phyloP scores from a whole-genome alignment of 2,329 filamentous ascomycete species.

The Aplosporella prunicola region DNA sequence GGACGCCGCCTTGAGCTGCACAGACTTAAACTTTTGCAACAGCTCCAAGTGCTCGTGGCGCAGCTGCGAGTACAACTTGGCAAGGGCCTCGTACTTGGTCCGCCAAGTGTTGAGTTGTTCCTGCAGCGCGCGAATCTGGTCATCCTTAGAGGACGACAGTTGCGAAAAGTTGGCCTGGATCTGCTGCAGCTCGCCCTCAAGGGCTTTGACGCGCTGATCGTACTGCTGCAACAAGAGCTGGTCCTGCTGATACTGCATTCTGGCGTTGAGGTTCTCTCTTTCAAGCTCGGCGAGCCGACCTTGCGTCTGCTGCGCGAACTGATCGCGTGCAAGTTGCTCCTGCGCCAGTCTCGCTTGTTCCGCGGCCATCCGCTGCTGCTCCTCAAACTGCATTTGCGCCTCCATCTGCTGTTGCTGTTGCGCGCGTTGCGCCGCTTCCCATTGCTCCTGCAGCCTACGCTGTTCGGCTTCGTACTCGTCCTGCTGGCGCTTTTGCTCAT shows the following conservation, averaged over 20 bases:
- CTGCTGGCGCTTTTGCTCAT: conserved; percentile 81
- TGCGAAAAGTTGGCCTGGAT: conserved; percentile 75
- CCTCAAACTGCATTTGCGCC: conserved; percentile 90
- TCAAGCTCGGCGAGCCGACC: conserved; percentile 93
- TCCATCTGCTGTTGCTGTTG: conserved; percentile 78
- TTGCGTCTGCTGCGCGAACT: conserved; percentile 88
- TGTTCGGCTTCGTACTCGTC: conserved; percentile 94
- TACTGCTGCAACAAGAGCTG: conserved; percentile 96
- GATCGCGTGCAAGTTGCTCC: conserved; percentile 78
- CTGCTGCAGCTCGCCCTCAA: conserved; percentile 78
- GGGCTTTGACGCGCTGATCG: conserved; percentile 80
- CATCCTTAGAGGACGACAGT: conserved; percentile 82
- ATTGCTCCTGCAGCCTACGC: conserved; percentile 74
- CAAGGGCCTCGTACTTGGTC: conserved; percentile 90
- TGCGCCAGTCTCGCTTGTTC: conserved; percentile 89
- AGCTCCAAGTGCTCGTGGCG: conserved; percentile 92
- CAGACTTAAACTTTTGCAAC: conserved; percentile 88
- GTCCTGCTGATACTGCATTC: conserved; percentile 93
- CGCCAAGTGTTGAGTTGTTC: conserved; percentile 98
- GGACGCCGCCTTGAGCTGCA: conserved; percentile 92
- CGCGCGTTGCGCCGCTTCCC: conserved; percentile 67
- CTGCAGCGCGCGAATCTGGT: conserved; percentile 84
- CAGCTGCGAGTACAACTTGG: conserved; percentile 93
- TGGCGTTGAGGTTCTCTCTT: conserved; percentile 85
- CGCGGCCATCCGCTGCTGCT: conserved; percentile 76